phyloP scores from a whole-genome alignment of 2,329 filamentous ascomycete genomes.

The Aspergillus novoparasiticus region DNA sequence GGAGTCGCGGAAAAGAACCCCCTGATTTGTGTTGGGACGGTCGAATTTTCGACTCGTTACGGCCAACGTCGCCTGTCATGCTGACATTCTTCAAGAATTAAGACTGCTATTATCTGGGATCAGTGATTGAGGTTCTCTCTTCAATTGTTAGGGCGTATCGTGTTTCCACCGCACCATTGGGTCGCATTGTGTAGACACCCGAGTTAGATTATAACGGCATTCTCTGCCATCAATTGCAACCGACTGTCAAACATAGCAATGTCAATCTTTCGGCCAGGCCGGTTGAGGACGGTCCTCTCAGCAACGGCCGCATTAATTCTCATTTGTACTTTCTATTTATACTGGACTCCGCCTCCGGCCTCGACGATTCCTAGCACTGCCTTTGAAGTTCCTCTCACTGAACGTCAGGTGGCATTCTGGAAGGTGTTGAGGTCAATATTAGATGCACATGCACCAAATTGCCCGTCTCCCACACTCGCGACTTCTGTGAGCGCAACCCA shows the following conservation, averaged over 20 bases:
- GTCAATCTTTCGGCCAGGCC: constrained; percentile 31
- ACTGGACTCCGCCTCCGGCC: constrained; percentile 37
- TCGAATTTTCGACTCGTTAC: not conserved
- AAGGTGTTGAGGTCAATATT: constrained; percentile 38
- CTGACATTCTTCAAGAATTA: not conserved
- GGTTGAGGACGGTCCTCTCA: constrained; percentile 32
- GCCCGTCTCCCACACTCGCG: constrained; percentile 30
- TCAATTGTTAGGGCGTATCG: not conserved
- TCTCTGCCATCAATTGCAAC: not conserved
- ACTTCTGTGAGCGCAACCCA: constrained; percentile 26
- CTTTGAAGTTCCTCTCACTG: constrained; percentile 36
- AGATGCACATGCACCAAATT: constrained; percentile 34
- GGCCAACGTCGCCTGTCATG: constrained; percentile 8
- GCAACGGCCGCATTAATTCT: constrained; percentile 32
- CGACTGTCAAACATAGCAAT: constrained; percentile 17
- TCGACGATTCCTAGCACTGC: constrained; percentile 35
- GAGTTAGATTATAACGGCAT: not conserved
- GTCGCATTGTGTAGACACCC: not conserved
- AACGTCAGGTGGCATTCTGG: constrained; percentile 43
- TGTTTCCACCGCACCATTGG: not conserved
- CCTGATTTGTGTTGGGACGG: not conserved
- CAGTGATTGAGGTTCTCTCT: not conserved
- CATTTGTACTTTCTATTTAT: constrained; percentile 40
- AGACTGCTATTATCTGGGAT: not conserved
- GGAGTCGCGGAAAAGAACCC: not conserved